Conservation (phyloP, 148 eudicot genomes). For the Cornus florida region DNA sequence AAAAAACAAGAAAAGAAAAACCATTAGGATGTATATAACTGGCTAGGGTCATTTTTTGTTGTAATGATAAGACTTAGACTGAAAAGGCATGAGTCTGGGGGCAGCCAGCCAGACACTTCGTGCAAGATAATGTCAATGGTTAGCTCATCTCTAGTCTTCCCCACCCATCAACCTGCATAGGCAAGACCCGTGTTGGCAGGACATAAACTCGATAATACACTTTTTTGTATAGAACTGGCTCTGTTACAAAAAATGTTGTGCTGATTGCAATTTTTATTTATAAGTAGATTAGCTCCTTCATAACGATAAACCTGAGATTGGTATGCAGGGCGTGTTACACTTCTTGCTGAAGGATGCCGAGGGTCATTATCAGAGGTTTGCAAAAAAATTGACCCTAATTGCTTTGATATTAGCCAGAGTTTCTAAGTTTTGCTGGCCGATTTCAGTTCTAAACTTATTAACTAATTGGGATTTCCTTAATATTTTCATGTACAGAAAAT, state of each 20-base stretch:
- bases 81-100: no score
- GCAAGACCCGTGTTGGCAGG: no score
- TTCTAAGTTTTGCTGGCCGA: background rate
- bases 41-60: background rate
- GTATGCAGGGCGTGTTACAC: constrained; percentile 66
- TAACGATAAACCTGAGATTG: constrained; percentile 16
- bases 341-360: constrained; percentile 92
- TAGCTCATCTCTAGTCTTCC: no score
- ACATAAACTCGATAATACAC: no score
- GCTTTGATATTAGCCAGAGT: background rate
- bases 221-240: no score
- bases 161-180: no score
- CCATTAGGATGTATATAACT: no score
- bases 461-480: constrained; percentile 10
- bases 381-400: constrained; percentile 11
- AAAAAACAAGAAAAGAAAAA: no score
- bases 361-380: constrained; percentile 95
- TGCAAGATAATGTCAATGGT: no score
- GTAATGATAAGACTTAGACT: background rate
- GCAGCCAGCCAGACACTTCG: no score
- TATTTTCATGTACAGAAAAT: constrained; percentile 46
- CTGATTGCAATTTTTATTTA: constrained; percentile 5
- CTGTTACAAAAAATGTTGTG: no score
- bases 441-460: constrained; percentile 1
- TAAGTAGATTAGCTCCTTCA: constrained; percentile 6